Percentiles rank a stretch among this genome's conserved stretches.
Conservation (phyloP, 768 basidiomycete species). For the Rhizopogon vinicolor region DNA sequence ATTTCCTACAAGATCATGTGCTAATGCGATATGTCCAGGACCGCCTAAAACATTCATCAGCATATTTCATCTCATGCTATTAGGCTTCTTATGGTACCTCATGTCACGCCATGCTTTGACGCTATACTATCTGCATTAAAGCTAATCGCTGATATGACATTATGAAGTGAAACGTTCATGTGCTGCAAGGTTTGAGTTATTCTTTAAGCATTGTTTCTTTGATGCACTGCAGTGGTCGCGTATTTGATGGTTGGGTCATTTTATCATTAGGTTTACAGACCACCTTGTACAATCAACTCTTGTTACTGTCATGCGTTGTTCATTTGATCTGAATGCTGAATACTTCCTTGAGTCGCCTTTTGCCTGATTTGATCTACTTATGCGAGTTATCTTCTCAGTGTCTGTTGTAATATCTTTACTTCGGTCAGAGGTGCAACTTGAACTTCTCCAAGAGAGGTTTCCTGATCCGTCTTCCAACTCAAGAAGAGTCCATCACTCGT, state of each 20-base stretch:
- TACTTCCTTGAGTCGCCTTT: background rate
- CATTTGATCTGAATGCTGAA: background rate
- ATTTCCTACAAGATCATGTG: background rate
- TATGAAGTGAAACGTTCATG: background rate
- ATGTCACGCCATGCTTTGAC: slow-evolving; percentile 9
- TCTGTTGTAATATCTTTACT: too few species aligned
- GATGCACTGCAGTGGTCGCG: background rate
- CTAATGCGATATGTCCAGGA: background rate
- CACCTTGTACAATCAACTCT: too few species aligned
- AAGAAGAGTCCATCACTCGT: slow-evolving; percentile 70
- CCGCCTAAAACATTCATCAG: slow-evolving; percentile 3
- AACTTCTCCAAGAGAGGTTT: too few species aligned
- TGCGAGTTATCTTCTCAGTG: too few species aligned
- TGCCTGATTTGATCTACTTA: too few species aligned
- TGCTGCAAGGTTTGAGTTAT: background rate
- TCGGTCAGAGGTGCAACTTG: too few species aligned
- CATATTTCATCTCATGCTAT: slow-evolving; percentile 4
- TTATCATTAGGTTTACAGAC: background rate
- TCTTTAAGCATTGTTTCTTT: background rate
- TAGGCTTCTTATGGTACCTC: slow-evolving; percentile 7
- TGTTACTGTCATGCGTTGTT: background rate
- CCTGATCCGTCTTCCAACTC: slow-evolving; percentile 60
- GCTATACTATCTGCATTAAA: slow-evolving; percentile 9
- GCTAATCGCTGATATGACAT: background rate
- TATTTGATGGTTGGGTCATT: background rate